These are phyloP conservation scores for Euphorbia lathyris DNA, from an alignment of 345 rosid species.

Conservation along the genomic window DNA sequence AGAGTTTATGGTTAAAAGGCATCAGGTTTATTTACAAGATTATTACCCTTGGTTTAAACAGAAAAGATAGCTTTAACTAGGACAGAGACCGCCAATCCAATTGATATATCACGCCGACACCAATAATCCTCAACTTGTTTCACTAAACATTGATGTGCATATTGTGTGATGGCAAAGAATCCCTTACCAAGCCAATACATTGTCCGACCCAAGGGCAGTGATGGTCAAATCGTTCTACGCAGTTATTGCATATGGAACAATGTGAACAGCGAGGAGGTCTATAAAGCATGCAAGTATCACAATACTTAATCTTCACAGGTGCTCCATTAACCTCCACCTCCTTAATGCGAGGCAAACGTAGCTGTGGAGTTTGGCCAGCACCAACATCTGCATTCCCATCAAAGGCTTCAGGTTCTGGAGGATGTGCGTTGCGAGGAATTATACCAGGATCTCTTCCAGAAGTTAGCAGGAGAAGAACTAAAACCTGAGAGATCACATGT, in stretches of 20 bases:
- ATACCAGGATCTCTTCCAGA: slow-evolving; percentile 41
- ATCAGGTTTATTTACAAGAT: no score
- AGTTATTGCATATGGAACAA: slow-evolving; percentile 38
- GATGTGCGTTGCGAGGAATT: slow-evolving; percentile 34
- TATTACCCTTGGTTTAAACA: no score
- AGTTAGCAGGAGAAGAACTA: slow-evolving; percentile 32
- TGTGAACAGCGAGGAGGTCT: slow-evolving; percentile 41
- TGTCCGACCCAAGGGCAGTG: slow-evolving; percentile 43
- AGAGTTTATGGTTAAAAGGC: no score
- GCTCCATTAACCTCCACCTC: slow-evolving; percentile 30
- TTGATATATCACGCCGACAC: neutral
- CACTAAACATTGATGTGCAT: neutral
- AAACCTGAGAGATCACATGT: slow-evolving; percentile 22
- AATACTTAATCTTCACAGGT: slow-evolving; percentile 27
- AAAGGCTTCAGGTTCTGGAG: slow-evolving; percentile 37
- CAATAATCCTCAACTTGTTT: neutral
- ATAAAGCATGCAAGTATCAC: slow-evolving; percentile 40
- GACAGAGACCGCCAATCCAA: neutral
- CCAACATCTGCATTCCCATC: slow-evolving; percentile 32
- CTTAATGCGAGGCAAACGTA: slow-evolving; percentile 34
- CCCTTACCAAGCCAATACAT: slow-evolving; percentile 35
- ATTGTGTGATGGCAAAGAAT: neutral
- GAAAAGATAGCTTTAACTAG: no score
- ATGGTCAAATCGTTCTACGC: slow-evolving; percentile 36
- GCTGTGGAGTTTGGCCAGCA: slow-evolving; percentile 33